Evolutionary conservation across 768 basidiomycete genomes (phyloP).

Genomic region (Calocera cornea): DNA sequence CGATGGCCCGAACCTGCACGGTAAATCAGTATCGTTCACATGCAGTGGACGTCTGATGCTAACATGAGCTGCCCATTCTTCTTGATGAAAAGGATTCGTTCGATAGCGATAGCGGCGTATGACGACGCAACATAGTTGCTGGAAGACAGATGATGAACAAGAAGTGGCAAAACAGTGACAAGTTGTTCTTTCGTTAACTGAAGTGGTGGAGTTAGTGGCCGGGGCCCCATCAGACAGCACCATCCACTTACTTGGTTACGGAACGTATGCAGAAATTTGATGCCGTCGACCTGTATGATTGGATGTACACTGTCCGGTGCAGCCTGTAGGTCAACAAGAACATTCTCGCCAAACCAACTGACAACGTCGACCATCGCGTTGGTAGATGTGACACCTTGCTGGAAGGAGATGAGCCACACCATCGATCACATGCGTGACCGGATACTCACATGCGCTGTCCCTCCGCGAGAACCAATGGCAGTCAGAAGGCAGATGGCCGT

Average conservation of each 20-base stretch:
- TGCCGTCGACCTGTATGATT: constrained; percentile 90
- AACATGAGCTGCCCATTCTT: constrained; percentile 61
- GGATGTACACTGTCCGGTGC: constrained; percentile 57
- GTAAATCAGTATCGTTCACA: background rate
- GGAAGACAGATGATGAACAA: constrained; percentile 68
- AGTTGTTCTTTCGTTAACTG: constrained; percentile 90
- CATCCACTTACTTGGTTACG: constrained; percentile 62
- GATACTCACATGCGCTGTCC: constrained; percentile 59
- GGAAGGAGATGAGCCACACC: background rate
- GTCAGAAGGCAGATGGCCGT: constrained; percentile 85
- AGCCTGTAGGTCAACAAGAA: constrained; percentile 74
- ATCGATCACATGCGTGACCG: background rate
- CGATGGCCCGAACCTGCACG: background rate
- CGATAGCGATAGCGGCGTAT: constrained; percentile 96
- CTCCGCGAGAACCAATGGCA: constrained; percentile 83
- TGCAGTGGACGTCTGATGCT: constrained; percentile 20
- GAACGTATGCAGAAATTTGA: constrained; percentile 88
- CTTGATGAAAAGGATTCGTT: constrained; percentile 84
- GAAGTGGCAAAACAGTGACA: constrained; percentile 74
- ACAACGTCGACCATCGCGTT: constrained; percentile 89
- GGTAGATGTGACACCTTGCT: constrained; percentile 89
- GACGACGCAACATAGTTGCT: constrained; percentile 86
- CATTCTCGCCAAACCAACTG: constrained; percentile 86
- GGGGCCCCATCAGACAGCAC: background rate
- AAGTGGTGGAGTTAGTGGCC: background rate